phyloP scores from a whole-genome alignment of 768 basidiomycete species.

The Boletellus ananas region DNA sequence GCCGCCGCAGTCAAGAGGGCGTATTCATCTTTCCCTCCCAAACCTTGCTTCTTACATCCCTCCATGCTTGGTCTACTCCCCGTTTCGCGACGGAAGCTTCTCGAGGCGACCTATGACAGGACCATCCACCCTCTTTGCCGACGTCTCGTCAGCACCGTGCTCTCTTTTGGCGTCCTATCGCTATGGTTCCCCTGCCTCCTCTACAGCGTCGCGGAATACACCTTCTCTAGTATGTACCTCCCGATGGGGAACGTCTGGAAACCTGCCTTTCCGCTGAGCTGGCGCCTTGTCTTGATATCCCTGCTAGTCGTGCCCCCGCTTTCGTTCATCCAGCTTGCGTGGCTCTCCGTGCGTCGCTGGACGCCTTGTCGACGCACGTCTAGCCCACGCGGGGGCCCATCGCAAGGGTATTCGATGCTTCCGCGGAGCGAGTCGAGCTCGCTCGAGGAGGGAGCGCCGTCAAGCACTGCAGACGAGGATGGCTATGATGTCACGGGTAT shows the following conservation, averaged over 20 bases:
- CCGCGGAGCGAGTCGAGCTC: slow-evolving; percentile 6
- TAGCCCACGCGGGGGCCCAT: background rate
- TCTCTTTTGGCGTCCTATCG: background rate
- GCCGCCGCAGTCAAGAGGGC: no score
- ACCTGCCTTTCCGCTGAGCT: slow-evolving; percentile 17
- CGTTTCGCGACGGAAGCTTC: background rate
- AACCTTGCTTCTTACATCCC: background rate
- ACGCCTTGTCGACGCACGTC: background rate
- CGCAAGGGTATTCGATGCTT: slow-evolving; percentile 10
- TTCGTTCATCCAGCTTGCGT: slow-evolving; percentile 6
- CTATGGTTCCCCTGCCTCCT: slow-evolving; percentile 2
- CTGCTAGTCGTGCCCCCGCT: slow-evolving; percentile 13
- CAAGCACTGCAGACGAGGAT: background rate
- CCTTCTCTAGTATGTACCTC: slow-evolving; percentile 11
- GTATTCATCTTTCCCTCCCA: no score
- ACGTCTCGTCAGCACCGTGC: background rate
- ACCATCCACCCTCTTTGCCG: background rate
- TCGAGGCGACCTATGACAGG: background rate
- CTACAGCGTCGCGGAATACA: slow-evolving; percentile 8
- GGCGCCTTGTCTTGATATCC: slow-evolving; percentile 14
- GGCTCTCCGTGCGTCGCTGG: background rate
- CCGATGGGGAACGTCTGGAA: slow-evolving; percentile 6
- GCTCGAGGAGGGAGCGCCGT: background rate
- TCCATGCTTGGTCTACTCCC: slow-evolving; percentile 1
- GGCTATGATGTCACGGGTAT: background rate